Conservation (phyloP, 2,329 filamentous ascomycete genomes). For the Nothomitra cinnamomea region DNA sequence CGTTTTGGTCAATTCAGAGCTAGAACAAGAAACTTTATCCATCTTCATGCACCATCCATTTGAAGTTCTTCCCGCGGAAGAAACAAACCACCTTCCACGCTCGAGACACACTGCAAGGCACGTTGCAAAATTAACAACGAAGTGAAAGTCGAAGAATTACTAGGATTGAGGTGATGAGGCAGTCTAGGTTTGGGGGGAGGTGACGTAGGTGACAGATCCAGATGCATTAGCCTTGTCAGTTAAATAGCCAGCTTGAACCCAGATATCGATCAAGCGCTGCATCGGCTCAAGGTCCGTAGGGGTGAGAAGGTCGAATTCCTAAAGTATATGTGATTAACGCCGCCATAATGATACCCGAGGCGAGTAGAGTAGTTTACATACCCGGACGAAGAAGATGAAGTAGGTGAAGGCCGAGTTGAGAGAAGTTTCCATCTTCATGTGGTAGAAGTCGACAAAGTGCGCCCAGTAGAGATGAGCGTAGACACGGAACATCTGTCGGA, state of each 20-base stretch:
- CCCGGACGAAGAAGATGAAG: constrained; percentile 36
- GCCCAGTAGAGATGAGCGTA: constrained; percentile 97
- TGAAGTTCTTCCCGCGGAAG: too few species aligned
- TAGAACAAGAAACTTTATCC: too few species aligned
- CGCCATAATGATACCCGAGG: neutral
- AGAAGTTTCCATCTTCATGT: constrained; percentile 64
- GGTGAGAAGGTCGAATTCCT: constrained; percentile 17
- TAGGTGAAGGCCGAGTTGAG: constrained; percentile 80
- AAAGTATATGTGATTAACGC: constrained; percentile 5
- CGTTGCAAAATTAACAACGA: too few species aligned
- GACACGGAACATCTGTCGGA: constrained; percentile 96
- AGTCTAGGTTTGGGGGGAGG: neutral
- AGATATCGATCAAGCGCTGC: constrained; percentile 16
- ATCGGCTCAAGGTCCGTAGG: constrained; percentile 16
- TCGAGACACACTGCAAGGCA: too few species aligned
- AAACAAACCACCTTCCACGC: too few species aligned
- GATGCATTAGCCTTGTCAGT: neutral
- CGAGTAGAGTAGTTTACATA: neutral
- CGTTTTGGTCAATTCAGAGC: too few species aligned
- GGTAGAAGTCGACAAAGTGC: constrained; percentile 79
- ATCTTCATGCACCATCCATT: too few species aligned
- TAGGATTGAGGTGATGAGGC: too few species aligned
- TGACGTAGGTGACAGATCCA: neutral
- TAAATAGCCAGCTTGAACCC: constrained; percentile 3
- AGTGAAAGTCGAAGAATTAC: too few species aligned